phyloP scores from a whole-genome alignment of 768 basidiomycete species.

The Suillus cothurnatus region DNA sequence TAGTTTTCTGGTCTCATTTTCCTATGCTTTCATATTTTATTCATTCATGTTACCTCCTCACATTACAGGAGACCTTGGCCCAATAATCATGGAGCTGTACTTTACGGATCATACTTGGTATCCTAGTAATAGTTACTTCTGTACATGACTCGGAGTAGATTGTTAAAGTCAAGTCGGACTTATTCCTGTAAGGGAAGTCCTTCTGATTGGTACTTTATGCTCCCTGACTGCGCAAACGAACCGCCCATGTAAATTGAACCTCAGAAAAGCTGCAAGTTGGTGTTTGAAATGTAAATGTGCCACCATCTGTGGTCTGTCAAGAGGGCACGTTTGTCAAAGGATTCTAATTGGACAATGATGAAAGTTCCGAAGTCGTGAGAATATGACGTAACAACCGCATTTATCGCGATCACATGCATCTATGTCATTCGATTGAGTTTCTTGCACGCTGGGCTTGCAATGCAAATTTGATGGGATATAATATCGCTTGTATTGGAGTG shows the following conservation, averaged over 20 bases:
- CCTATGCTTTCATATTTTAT: slow-evolving; percentile 33
- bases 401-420: slow-evolving; percentile 2
- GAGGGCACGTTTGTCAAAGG: background rate
- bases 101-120: slow-evolving; percentile 4
- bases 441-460: too few species aligned
- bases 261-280: background rate
- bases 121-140: slow-evolving; percentile 6
- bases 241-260: background rate
- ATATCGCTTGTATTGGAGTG: slow-evolving; percentile 2
- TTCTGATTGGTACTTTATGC: background rate
- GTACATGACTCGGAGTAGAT: slow-evolving; percentile 4
- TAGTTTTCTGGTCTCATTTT: slow-evolving; percentile 10
- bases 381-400: slow-evolving; percentile 5
- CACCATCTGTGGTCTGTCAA: background rate
- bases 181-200: background rate
- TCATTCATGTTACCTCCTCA: slow-evolving; percentile 20
- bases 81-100: slow-evolving; percentile 17
- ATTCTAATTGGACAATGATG: background rate
- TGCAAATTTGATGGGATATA: background rate
- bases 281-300: background rate
- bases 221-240: background rate
- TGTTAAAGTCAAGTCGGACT: background rate
- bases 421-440: too few species aligned
- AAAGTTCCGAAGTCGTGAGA: slow-evolving; percentile 1
- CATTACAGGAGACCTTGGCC: slow-evolving; percentile 12